These are phyloP conservation scores for Pedinophyceae sp. DNA, from an alignment of 139 green algal species.

Conservation along the genomic window DNA sequence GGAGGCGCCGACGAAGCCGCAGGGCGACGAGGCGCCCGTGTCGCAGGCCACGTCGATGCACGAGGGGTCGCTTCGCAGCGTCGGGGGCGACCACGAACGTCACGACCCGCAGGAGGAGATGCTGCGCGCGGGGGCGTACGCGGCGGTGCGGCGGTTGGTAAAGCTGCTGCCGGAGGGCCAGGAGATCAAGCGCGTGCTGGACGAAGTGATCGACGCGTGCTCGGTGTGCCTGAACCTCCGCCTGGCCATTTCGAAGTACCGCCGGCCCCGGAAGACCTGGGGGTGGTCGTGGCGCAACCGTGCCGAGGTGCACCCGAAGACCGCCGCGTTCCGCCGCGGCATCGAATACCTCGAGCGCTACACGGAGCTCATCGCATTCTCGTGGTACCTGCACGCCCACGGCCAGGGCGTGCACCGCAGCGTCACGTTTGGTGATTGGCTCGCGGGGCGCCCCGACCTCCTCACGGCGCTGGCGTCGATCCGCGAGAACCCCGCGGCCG, in stretches of 20 bases:
- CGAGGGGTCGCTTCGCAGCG: neutral
- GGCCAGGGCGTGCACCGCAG: neutral
- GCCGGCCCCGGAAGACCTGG: slow-evolving; percentile 34
- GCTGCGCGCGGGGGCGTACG: slow-evolving; percentile 55
- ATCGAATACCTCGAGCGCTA: slow-evolving; percentile 81
- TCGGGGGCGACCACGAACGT: neutral
- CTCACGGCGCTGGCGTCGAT: slow-evolving; percentile 34
- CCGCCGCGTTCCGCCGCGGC: slow-evolving; percentile 64
- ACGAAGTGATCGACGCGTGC: slow-evolving; percentile 41
- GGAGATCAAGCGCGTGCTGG: slow-evolving; percentile 34
- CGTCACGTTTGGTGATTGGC: slow-evolving; percentile 38
- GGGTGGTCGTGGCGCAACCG: slow-evolving; percentile 27
- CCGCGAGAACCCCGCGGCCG: slow-evolving; percentile 49
- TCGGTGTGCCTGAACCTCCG: slow-evolving; percentile 66
- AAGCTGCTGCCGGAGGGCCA: slow-evolving; percentile 44
- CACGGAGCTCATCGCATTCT: slow-evolving; percentile 73
- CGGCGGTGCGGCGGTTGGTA: slow-evolving; percentile 58
- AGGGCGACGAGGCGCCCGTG: neutral
- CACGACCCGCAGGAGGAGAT: slow-evolving; percentile 9
- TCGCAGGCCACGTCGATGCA: neutral
- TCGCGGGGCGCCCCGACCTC: slow-evolving; percentile 38
- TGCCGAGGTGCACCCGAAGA: slow-evolving; percentile 21
- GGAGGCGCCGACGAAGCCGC: neutral
- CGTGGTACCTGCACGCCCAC: slow-evolving; percentile 64
- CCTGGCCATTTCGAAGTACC: slow-evolving; percentile 60